phyloP scores from a whole-genome alignment of 352 stramenopile species.

The Globisporangium orthogonon region DNA sequence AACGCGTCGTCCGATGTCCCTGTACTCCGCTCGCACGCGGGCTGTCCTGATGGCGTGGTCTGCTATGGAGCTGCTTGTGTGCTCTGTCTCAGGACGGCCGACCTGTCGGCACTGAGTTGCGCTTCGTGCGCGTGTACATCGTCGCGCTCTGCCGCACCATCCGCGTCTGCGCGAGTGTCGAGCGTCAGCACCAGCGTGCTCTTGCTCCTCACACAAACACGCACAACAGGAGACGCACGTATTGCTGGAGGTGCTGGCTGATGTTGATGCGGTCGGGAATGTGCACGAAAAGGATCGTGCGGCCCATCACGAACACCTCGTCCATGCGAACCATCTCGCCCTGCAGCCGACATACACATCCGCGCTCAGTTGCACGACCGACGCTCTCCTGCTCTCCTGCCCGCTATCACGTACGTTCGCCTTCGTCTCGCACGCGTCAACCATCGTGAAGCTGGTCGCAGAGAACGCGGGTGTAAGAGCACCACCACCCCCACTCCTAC shows the following conservation, averaged over 20 bases:
- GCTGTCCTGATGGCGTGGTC: neutral
- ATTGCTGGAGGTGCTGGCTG: slow-evolving; percentile 70
- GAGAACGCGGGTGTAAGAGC: neutral
- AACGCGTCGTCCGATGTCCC: neutral
- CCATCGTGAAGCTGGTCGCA: slow-evolving; percentile 49
- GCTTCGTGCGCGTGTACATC: slow-evolving; percentile 79
- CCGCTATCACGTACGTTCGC: slow-evolving; percentile 29
- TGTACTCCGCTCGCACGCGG: too few relatives aligned
- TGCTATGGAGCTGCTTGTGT: too few relatives aligned
- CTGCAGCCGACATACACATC: slow-evolving; percentile 15
- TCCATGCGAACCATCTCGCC: slow-evolving; percentile 55
- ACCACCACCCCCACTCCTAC: too few relatives aligned
- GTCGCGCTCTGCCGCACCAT: slow-evolving; percentile 74
- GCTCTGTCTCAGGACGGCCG: neutral
- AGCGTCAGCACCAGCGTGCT: neutral
- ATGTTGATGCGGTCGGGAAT: slow-evolving; percentile 85
- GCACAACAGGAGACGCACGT: slow-evolving; percentile 27
- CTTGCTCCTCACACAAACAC: neutral
- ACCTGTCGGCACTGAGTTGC: slow-evolving; percentile 8
- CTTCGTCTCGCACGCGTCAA: slow-evolving; percentile 72
- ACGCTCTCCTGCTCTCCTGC: neutral
- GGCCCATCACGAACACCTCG: slow-evolving; percentile 86
- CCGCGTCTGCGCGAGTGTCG: slow-evolving; percentile 30
- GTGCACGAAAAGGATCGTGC: slow-evolving; percentile 81
- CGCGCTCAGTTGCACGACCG: too few relatives aligned